Conservation (phyloP, 2,329 filamentous ascomycete species). For the Cytospora paraplurivora region DNA sequence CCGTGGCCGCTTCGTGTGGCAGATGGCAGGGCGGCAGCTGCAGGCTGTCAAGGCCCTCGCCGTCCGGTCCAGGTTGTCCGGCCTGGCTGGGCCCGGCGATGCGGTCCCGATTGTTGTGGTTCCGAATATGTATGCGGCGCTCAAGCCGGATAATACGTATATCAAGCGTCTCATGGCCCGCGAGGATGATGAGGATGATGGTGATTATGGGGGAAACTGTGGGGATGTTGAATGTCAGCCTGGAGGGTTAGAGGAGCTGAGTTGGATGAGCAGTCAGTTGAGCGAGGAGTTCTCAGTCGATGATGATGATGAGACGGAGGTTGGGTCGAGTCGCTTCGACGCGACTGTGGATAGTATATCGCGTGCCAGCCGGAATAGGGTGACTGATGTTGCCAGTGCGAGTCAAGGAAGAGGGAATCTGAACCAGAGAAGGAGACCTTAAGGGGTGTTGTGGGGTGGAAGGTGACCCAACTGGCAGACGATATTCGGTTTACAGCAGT, state of each 20-base stretch:
- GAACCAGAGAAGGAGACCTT: neutral
- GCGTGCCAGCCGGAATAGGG: neutral
- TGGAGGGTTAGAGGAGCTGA: neutral
- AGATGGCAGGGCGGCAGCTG: slow-evolving; percentile 53
- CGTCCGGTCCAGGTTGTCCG: slow-evolving; percentile 1
- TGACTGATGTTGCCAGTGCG: neutral
- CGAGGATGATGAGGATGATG: slow-evolving; percentile 16
- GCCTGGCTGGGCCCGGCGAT: neutral
- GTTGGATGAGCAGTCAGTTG: neutral
- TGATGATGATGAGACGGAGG: neutral
- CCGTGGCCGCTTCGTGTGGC: slow-evolving; percentile 45
- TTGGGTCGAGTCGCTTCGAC: neutral
- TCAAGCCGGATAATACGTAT: slow-evolving; percentile 41
- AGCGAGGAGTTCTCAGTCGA: neutral
- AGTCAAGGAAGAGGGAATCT: neutral
- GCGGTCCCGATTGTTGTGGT: slow-evolving; percentile 38
- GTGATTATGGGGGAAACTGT: neutral
- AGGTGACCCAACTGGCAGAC: too few species aligned
- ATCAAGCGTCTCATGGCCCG: slow-evolving; percentile 31
- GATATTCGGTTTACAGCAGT: too few species aligned
- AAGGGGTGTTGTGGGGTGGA: too few species aligned
- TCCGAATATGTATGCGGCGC: slow-evolving; percentile 41
- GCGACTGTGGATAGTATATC: too few species aligned
- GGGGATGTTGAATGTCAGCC: neutral
- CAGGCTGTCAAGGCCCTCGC: slow-evolving; percentile 48